These are phyloP conservation scores for Zoysia pacifica DNA, from an alignment of 176 grass and related monocot genomes.

Conservation along the genomic window DNA sequence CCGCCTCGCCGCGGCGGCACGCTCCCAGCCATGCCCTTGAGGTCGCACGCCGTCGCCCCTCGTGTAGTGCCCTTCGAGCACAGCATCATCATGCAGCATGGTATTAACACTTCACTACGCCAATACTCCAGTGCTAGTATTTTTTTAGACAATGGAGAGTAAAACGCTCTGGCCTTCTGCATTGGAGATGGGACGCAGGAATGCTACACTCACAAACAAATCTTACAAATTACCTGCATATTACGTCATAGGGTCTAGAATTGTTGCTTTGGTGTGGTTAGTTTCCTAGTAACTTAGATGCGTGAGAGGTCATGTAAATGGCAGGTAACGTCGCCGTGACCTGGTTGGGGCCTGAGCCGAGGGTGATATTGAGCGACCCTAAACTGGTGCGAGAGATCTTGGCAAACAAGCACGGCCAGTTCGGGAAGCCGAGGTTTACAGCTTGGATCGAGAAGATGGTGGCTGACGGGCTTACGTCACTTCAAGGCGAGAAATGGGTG, in stretches of 20 bases:
- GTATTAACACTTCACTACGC: conserved; percentile 11
- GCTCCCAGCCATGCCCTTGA: conserved; percentile 42
- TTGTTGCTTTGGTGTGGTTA: too few species aligned
- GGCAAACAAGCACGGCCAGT: conserved; percentile 40
- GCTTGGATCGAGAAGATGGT: not conserved
- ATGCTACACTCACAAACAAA: too few species aligned
- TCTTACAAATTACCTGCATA: too few species aligned
- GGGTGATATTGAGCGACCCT: conserved; percentile 47
- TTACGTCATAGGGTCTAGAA: too few species aligned
- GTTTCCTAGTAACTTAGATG: not conserved
- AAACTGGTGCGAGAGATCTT: conserved; percentile 50
- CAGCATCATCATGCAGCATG: conserved; percentile 35
- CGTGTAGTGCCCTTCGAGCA: conserved; percentile 35
- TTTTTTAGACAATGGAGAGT: too few species aligned
- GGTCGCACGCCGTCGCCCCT: conserved; percentile 52
- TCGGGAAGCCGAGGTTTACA: conserved; percentile 31
- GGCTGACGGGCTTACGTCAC: conserved; percentile 1
- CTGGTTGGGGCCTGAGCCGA: conserved; percentile 45
- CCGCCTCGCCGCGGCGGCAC: conserved; percentile 11
- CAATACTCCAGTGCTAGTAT: too few species aligned
- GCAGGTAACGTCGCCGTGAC: conserved; percentile 53
- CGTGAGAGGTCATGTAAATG: not conserved
- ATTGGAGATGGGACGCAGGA: too few species aligned
- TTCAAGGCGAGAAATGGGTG: conserved; percentile 68
- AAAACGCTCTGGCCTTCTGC: too few species aligned